A percentile compares a stretch with the other conserved stretches of the same genome.
Conservation (phyloP, 169 alveolate species). For the Plasmodium vinckei region DNA sequence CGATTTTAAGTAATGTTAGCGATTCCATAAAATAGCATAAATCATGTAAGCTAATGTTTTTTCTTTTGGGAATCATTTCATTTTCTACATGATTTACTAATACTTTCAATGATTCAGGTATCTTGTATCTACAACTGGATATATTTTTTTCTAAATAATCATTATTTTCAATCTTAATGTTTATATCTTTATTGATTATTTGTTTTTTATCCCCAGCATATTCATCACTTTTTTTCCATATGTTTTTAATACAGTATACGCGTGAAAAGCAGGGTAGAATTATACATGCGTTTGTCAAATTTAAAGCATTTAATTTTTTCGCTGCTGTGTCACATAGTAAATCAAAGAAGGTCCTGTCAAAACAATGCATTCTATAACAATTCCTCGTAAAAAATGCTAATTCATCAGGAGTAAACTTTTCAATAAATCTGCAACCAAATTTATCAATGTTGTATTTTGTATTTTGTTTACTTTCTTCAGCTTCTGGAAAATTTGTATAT, state of each 20-base stretch:
- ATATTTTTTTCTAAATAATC: slow-evolving; percentile 45
- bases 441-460: neutral
- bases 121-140: slow-evolving; percentile 23
- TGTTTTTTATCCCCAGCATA: neutral
- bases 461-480: neutral
- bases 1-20: slow-evolving; percentile 47
- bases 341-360: slow-evolving; percentile 63
- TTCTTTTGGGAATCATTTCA: neutral
- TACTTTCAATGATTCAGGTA: slow-evolving; percentile 36
- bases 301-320: slow-evolving; percentile 8
- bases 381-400: slow-evolving; percentile 50
- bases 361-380: slow-evolving; percentile 76
- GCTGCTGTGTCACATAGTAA: slow-evolving; percentile 30
- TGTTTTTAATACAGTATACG: slow-evolving; percentile 40
- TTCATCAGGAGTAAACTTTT: slow-evolving; percentile 27
- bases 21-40: slow-evolving; percentile 72
- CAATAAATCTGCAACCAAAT: slow-evolving; percentile 17
- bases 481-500: neutral
- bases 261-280: slow-evolving; percentile 65
- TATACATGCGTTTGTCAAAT: slow-evolving; percentile 28
- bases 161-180: slow-evolving; percentile 1
- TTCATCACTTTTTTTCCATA: neutral
- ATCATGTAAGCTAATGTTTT: slow-evolving; percentile 10
- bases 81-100: slow-evolving; percentile 36
- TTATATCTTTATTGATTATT: neutral